Conservation (phyloP, 805 yeast genomes). For the Hanseniaspora lindneri region DNA sequence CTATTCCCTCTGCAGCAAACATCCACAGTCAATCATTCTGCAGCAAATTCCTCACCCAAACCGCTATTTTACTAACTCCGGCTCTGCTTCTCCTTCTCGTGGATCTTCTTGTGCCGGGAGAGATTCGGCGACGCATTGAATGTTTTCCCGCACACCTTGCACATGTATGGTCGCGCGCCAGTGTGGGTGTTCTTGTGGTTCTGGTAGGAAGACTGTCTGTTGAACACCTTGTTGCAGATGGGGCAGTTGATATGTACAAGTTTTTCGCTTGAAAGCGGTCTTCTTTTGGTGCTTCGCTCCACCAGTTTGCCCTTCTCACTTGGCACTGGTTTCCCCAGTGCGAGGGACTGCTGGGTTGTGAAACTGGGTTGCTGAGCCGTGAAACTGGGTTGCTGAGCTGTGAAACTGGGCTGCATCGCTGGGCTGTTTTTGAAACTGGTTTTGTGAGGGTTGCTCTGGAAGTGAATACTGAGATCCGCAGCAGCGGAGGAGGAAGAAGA, state of each 20-base stretch:
- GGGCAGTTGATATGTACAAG: constrained; percentile 7
- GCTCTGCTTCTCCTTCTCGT: background rate
- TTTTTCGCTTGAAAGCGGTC: background rate
- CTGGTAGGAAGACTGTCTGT: constrained; percentile 11
- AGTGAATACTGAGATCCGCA: too few relatives aligned
- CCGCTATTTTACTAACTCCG: too few relatives aligned
- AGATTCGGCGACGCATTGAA: constrained; percentile 13
- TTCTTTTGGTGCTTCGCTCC: background rate
- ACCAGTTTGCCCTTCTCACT: background rate
- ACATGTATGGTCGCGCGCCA: constrained; percentile 6
- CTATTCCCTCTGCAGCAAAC: too few relatives aligned
- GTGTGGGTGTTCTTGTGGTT: constrained; percentile 13
- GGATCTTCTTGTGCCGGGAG: constrained; percentile 12
- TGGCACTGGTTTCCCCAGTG: background rate
- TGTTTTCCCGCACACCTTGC: constrained; percentile 10
- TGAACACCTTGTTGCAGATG: constrained; percentile 5
- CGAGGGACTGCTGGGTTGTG: too few relatives aligned
- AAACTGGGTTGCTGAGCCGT: too few relatives aligned
- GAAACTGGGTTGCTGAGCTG: too few relatives aligned
- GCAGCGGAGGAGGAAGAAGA: too few relatives aligned
- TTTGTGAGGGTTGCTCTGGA: too few relatives aligned
- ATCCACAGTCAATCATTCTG: too few relatives aligned
- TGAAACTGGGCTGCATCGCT: too few relatives aligned
- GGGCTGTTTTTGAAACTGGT: too few relatives aligned
- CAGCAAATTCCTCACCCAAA: too few relatives aligned